Evolutionary conservation across 345 rosid genomes (phyloP).

Genomic region (Populus simonii): DNA sequence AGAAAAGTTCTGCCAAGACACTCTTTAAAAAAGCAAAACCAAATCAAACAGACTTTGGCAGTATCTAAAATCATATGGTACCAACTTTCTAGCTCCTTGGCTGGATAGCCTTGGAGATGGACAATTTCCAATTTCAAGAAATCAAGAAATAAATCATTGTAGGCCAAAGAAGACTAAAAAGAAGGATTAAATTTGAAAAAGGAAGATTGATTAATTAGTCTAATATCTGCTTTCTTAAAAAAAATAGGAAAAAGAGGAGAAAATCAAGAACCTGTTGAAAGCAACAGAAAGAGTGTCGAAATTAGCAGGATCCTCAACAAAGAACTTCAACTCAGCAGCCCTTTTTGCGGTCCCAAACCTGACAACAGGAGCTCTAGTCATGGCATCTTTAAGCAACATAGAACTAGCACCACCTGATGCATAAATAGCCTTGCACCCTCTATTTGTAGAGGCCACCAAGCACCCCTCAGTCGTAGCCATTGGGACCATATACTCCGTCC

Average conservation of each 20-base stretch:
- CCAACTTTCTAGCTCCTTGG: not conserved
- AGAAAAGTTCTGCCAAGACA: not conserved
- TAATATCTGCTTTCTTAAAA: not conserved
- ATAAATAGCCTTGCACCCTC: constrained; percentile 55
- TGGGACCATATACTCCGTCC: constrained; percentile 38
- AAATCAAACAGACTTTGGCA: not conserved
- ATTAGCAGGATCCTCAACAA: constrained; percentile 38
- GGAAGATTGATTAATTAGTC: not conserved
- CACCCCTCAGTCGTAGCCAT: constrained; percentile 65
- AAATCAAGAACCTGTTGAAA: constrained; percentile 34
- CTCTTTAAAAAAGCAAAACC: not conserved
- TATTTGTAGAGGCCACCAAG: constrained; percentile 53
- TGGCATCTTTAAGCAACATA: constrained; percentile 34
- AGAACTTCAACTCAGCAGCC: constrained; percentile 43
- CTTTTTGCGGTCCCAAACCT: constrained; percentile 37
- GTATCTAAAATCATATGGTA: not conserved
- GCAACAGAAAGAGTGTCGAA: constrained; percentile 35
- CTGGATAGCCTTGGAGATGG: not conserved
- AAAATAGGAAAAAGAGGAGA: not conserved
- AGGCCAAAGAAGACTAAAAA: not conserved
- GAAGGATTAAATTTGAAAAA: not conserved
- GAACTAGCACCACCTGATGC: constrained; percentile 42
- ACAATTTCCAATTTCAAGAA: not conserved
- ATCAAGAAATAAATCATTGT: not conserved
- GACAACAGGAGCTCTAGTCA: constrained; percentile 54